Conservation (phyloP, 495 filamentous ascomycete genomes). For the Cetradonia linearis region DNA sequence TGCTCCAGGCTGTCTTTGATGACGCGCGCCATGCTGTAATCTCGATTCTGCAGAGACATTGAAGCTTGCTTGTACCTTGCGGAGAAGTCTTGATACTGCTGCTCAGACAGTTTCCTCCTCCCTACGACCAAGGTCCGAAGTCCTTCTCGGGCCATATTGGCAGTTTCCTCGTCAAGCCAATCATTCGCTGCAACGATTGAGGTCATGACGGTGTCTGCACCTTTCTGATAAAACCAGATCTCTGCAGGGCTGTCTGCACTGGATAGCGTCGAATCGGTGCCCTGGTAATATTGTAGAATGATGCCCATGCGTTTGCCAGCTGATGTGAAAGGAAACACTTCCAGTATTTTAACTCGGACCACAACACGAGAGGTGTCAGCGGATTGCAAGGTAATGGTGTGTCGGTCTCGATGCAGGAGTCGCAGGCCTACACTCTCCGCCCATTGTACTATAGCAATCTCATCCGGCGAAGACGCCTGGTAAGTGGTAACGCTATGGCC, state of each 20-base stretch:
- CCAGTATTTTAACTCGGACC: constrained; percentile 79
- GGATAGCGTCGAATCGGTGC: constrained; percentile 32
- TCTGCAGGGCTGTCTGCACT: constrained; percentile 39
- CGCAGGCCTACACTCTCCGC: constrained; percentile 87
- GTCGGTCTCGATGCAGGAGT: constrained; percentile 75
- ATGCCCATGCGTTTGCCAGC: constrained; percentile 99
- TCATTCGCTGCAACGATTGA: constrained; percentile 89
- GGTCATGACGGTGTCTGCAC: constrained; percentile 94
- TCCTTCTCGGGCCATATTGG: constrained; percentile 97
- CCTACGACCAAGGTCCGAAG: constrained; percentile 91
- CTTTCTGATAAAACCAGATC: constrained; percentile 99
- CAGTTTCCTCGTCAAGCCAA: constrained; percentile 97
- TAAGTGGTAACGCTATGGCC: constrained; percentile 74
- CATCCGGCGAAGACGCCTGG: constrained; percentile 93
- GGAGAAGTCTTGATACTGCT: constrained; percentile 73
- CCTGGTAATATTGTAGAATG: constrained; percentile 63
- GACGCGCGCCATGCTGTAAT: constrained; percentile 68
- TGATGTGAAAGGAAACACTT: constrained; percentile 95
- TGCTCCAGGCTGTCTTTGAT: constrained; percentile 74
- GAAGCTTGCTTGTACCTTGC: constrained; percentile 67
- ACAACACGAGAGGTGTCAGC: constrained; percentile 65
- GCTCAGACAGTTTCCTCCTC: constrained; percentile 61
- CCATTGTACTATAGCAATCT: constrained; percentile 96
- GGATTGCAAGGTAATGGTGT: constrained; percentile 69
- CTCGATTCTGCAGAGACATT: constrained; percentile 66